Percentiles rank a stretch among this genome's conserved stretches.
Conservation (phyloP, 2,329 filamentous ascomycete species). For the Scedosporium aurantiacum region DNA sequence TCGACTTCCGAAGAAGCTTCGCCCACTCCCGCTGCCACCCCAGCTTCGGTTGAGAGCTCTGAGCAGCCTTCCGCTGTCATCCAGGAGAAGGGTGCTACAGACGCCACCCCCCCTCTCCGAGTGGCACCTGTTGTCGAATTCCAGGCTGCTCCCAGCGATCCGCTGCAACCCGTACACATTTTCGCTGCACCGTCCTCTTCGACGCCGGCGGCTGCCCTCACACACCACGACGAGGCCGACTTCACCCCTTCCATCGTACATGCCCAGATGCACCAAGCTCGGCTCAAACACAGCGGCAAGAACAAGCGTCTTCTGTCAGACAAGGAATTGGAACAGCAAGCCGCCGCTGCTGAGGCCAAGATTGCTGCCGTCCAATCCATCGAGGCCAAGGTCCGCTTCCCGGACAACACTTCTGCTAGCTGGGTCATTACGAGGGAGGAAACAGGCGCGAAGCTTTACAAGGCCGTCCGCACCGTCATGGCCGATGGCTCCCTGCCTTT, state of each 20-base stretch:
- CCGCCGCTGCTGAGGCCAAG: slow-evolving; percentile 52
- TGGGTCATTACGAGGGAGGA: slow-evolving; percentile 58
- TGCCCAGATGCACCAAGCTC: slow-evolving; percentile 62
- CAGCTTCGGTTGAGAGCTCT: slow-evolving; percentile 4
- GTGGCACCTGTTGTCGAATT: slow-evolving; percentile 6
- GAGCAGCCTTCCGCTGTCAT: slow-evolving; percentile 8
- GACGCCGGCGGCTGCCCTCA: slow-evolving; percentile 60
- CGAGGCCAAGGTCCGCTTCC: slow-evolving; percentile 72
- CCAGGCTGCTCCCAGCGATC: slow-evolving; percentile 15
- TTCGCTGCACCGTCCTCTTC: slow-evolving; percentile 67
- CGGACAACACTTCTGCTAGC: slow-evolving; percentile 70
- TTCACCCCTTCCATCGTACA: slow-evolving; percentile 67
- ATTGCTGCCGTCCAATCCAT: slow-evolving; percentile 57
- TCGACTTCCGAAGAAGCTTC: not conserved
- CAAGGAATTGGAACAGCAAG: slow-evolving; percentile 63
- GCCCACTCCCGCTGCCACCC: not conserved
- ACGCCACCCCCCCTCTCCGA: not conserved
- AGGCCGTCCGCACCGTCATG: slow-evolving; percentile 63
- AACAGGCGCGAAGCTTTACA: slow-evolving; percentile 62
- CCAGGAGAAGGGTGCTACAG: slow-evolving; percentile 12
- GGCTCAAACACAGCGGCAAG: slow-evolving; percentile 48
- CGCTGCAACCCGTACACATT: slow-evolving; percentile 50
- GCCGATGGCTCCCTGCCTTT: slow-evolving; percentile 55
- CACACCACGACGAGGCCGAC: slow-evolving; percentile 53
- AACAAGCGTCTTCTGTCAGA: slow-evolving; percentile 77